phyloP scores from a whole-genome alignment of 2,329 filamentous ascomycete species.

The Pseudocercospora cruenta region DNA sequence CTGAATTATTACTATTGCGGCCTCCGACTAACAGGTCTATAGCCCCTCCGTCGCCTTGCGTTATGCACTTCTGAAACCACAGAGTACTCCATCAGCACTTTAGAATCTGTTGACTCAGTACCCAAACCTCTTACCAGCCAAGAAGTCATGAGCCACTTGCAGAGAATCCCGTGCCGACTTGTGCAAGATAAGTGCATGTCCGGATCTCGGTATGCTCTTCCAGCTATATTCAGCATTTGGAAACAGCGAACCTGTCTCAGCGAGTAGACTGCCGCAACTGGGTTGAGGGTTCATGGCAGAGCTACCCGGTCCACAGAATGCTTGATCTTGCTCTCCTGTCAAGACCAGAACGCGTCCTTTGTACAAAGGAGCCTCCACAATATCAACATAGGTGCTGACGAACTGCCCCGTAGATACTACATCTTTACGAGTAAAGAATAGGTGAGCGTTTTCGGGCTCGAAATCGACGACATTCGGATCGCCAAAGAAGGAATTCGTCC shows the following conservation, averaged over 20 bases:
- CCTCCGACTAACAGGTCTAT: not conserved
- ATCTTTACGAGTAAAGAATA: constrained; percentile 21
- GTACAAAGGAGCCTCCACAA: constrained; percentile 10
- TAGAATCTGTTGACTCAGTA: not conserved
- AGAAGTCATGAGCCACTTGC: constrained; percentile 16
- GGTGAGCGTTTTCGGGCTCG: constrained; percentile 15
- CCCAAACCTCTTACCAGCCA: constrained; percentile 12
- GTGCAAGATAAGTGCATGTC: constrained; percentile 20
- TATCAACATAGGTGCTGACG: constrained; percentile 19
- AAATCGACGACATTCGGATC: constrained; percentile 19
- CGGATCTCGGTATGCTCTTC: constrained; percentile 18
- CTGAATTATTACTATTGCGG: not conserved
- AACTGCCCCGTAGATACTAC: constrained; percentile 24
- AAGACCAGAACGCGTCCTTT: constrained; percentile 22
- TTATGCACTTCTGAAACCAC: not conserved
- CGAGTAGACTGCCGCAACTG: constrained; percentile 18
- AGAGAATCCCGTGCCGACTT: constrained; percentile 10
- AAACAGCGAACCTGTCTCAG: constrained; percentile 18
- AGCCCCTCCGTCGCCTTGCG: not conserved
- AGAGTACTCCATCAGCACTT: not conserved
- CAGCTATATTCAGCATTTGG: constrained; percentile 23
- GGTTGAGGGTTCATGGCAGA: constrained; percentile 15
- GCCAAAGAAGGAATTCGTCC: constrained; percentile 27
- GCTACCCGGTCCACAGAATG: constrained; percentile 25
- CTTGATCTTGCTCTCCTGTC: constrained; percentile 25